A percentile compares a stretch with the other conserved stretches of the same genome.
These are phyloP conservation scores for Tolypocladium tundrense DNA, from an alignment of 2,329 filamentous ascomycete genomes.

Conservation along the genomic window DNA sequence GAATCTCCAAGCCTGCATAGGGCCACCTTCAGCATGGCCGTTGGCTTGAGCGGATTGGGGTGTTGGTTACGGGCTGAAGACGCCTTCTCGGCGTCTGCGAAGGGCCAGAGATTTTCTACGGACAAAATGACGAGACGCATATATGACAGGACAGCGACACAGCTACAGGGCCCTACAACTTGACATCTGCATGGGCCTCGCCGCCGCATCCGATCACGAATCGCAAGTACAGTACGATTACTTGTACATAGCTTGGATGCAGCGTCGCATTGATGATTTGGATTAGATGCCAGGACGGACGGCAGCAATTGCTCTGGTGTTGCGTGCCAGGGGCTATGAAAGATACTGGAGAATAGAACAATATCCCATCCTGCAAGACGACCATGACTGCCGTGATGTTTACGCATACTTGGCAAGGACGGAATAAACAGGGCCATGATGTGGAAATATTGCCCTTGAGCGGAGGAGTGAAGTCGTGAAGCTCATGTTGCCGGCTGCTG, in stretches of 20 bases:
- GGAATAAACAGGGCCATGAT: no score
- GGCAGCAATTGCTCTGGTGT: neutral
- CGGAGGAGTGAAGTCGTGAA: neutral
- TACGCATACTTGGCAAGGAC: no score
- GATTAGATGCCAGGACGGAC: neutral
- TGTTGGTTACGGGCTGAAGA: neutral
- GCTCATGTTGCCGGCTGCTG: no score
- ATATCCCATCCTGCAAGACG: neutral
- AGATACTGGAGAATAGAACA: neutral
- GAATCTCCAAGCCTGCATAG: neutral
- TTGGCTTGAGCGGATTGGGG: neutral
- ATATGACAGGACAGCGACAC: neutral
- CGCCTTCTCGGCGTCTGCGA: neutral
- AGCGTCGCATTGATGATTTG: neutral
- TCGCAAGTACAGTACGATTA: neutral
- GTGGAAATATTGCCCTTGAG: no score
- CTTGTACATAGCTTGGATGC: neutral
- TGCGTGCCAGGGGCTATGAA: neutral
- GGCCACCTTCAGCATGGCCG: neutral
- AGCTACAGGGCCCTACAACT: neutral
- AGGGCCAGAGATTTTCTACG: neutral
- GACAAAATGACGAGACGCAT: neutral
- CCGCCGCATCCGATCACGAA: neutral
- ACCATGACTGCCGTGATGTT: neutral
- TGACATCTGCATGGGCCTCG: neutral